Evolutionary conservation across 2,329 filamentous ascomycete species (phyloP).

Genomic region (Corinectria fuckeliana): DNA sequence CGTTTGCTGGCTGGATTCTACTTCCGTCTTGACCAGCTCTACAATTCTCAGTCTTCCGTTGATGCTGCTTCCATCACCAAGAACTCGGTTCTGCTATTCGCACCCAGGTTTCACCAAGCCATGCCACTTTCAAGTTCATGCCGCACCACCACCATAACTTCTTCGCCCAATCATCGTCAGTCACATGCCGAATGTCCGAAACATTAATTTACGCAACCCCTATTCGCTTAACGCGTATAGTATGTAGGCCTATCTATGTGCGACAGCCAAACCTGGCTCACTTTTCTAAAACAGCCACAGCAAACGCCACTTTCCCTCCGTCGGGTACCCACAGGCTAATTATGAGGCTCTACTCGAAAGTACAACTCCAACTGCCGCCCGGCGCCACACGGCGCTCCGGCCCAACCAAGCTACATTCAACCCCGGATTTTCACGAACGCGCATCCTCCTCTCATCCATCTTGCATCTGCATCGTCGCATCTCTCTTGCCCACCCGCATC

Average conservation of each 20-base stretch:
- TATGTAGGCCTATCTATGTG: too few relatives aligned
- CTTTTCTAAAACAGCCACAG: neutral
- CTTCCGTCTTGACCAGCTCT: too few relatives aligned
- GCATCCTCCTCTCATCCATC: slow-evolving; percentile 27
- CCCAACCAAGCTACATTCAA: slow-evolving; percentile 26
- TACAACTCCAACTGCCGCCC: slow-evolving; percentile 16
- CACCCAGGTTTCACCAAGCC: neutral
- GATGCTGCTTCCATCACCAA: too few relatives aligned
- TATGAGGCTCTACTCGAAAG: slow-evolving; percentile 2
- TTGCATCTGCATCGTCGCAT: slow-evolving; percentile 14
- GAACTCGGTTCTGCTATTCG: neutral
- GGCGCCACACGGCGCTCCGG: slow-evolving; percentile 17
- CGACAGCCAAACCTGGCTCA: neutral
- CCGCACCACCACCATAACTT: neutral
- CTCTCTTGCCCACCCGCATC: slow-evolving; percentile 5
- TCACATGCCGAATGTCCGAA: slow-evolving; percentile 4
- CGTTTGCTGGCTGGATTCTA: too few relatives aligned
- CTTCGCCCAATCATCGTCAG: neutral
- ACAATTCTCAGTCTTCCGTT: too few relatives aligned
- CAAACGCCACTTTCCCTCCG: slow-evolving; percentile 1
- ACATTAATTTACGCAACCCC: neutral
- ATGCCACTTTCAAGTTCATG: neutral
- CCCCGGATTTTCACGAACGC: slow-evolving; percentile 35
- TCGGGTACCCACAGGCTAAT: slow-evolving; percentile 1
- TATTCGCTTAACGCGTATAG: neutral